Evolutionary conservation across 73 alveolate genomes (phyloP).

Genomic region (Paramecium biaurelia): DNA sequence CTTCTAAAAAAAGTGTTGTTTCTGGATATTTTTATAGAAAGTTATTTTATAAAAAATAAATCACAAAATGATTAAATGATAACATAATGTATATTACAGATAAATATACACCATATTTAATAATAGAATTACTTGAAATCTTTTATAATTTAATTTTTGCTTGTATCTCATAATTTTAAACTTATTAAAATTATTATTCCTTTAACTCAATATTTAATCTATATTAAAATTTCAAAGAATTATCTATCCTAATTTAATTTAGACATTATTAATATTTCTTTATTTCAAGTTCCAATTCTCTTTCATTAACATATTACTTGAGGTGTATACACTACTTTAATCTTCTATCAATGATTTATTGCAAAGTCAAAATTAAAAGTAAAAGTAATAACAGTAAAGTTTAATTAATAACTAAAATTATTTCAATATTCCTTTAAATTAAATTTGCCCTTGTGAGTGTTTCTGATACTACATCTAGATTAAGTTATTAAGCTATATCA

Average conservation of each 20-base stretch:
- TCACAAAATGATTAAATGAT: background rate
- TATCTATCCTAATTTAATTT: background rate
- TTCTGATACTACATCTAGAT: background rate
- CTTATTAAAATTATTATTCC: background rate
- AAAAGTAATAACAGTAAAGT: background rate
- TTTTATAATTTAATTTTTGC: background rate
- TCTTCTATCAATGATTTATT: background rate
- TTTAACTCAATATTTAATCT: background rate
- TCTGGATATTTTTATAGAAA: background rate
- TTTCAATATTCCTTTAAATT: background rate
- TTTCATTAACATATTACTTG: background rate
- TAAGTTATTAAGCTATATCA: background rate
- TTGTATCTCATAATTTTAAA: background rate
- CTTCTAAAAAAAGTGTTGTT: background rate
- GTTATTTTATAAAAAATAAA: background rate
- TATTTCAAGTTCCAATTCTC: background rate
- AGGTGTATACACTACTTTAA: background rate
- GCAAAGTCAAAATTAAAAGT: background rate
- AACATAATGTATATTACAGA: background rate
- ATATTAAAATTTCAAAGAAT: background rate
- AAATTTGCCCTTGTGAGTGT: background rate
- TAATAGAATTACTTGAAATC: background rate
- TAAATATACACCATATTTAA: background rate
- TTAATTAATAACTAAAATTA: background rate
- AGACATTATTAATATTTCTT: background rate